Evolutionary conservation across 495 filamentous ascomycete genomes (phyloP), one percentile per base, ranked within the genome.

Genomic region (Penicilliopsis zonata): DNA sequence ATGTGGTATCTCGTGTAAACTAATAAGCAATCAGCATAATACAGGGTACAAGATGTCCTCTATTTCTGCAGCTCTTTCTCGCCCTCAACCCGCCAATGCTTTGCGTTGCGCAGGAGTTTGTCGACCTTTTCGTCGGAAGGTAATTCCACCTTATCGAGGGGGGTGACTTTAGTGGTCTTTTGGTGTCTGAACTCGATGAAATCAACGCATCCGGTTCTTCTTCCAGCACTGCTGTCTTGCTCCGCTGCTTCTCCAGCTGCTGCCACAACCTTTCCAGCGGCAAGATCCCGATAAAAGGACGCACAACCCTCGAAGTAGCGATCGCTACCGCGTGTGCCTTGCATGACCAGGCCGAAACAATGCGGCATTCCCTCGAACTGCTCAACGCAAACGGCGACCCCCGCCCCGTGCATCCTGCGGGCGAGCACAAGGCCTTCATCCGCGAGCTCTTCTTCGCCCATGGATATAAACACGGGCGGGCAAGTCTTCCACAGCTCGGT

Each of bases 351-450:
- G 0, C 65, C 75, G 49, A 92, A 93, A 37, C 79, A 82, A 47
- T 96, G 88, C 27, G 87, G 86, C 84, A 94, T 92, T 1, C 76
- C 79, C 52, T 88, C 82, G 42, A 75, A 93, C 52, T 84, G 69
- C 44, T 86, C 75, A 23, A 74, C 79, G 19, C 72, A 57, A 4
- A 94, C 72, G 1, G 51, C 41, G 1, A 80, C 81, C 9, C 78
- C 78, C 9, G 77, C 74, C 5, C 47, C 42, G 18, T 68, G 61
- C 2, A 83, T 59, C 20, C 67, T 64, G 5, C 66, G 55, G 9
- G 79, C 81, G 4, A 82, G 35, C 22, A 75, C 67, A 26, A 67
- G 59, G 32, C 63, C 71, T 45, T 90, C 83, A 50, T 94, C 86
- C 1, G 73, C 54, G 16, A 94, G 65, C 36, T 72, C 67, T 57